Evolutionary conservation across 140 eudicot species (phyloP).

Genomic region (Senecio squalidus): DNA sequence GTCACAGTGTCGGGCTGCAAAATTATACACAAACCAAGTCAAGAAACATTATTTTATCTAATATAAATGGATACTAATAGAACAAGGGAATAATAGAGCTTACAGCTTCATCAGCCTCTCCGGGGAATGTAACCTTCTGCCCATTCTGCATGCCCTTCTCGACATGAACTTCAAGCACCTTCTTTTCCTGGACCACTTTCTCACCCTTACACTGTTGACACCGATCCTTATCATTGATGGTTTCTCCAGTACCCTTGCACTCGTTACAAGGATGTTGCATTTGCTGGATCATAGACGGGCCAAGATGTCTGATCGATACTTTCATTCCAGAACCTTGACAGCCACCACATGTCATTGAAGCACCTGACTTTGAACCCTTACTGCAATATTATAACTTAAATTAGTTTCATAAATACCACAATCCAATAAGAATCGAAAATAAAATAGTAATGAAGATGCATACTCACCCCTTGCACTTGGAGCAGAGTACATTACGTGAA

Average conservation of each 20-base stretch:
- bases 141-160: conserved; percentile 95
- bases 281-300: conserved; percentile 94
- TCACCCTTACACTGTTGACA: conserved; percentile 88
- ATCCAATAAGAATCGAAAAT: too few relatives aligned
- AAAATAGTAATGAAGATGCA: neutral
- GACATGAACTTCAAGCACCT: conserved; percentile 76
- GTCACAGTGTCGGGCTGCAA: conserved; percentile 76
- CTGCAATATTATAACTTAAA: conserved; percentile 26
- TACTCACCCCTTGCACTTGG: conserved; percentile 79
- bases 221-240: conserved; percentile 68
- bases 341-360: conserved; percentile 69
- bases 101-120: conserved; percentile 98
- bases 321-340: conserved; percentile 94
- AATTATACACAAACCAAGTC: neutral
- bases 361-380: conserved; percentile 93
- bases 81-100: neutral
- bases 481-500: conserved; percentile 73
- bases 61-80: neutral
- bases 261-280: conserved; percentile 95
- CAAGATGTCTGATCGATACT: conserved; percentile 75
- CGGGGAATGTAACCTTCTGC: conserved; percentile 78
- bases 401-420: too few relatives aligned
- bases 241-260: conserved; percentile 92
- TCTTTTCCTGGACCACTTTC: conserved; percentile 82
- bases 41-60: neutral